Percentiles rank a stretch among this genome's conserved stretches.
Conservation (phyloP, 2,329 filamentous ascomycete genomes). For the Diaporthe australafricana region DNA sequence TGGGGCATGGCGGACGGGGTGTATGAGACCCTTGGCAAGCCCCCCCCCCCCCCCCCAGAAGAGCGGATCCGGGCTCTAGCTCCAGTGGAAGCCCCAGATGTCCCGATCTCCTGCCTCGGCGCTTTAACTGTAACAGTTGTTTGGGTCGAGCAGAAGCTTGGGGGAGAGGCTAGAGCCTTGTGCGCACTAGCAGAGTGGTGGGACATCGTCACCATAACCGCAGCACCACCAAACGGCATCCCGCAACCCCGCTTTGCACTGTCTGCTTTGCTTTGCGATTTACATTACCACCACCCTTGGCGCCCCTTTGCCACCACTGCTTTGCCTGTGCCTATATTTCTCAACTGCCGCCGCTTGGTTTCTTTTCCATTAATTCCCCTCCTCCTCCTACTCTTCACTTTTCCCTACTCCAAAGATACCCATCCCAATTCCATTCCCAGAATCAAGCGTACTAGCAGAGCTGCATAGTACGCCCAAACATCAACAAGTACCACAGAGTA, state of each 20-base stretch:
- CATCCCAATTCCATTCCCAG: not conserved
- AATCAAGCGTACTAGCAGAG: not conserved
- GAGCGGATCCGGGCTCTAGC: slow-evolving; percentile 36
- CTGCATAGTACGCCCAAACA: not conserved
- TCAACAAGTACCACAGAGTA: not conserved
- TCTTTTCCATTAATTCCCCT: not conserved
- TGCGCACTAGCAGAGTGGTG: not conserved
- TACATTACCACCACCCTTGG: slow-evolving; percentile 27
- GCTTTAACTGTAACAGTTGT: slow-evolving; percentile 7
- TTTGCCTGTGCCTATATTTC: slow-evolving; percentile 24
- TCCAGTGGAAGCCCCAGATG: slow-evolving; percentile 21
- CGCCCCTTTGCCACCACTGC: slow-evolving; percentile 27
- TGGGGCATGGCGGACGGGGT: slow-evolving; percentile 17
- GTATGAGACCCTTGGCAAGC: slow-evolving; percentile 19
- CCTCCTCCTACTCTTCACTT: not conserved
- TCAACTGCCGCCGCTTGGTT: slow-evolving; percentile 6
- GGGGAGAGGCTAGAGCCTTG: not conserved
- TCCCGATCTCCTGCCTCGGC: slow-evolving; percentile 26
- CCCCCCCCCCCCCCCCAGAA: not conserved
- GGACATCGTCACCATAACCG: slow-evolving; percentile 21
- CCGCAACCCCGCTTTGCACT: slow-evolving; percentile 32
- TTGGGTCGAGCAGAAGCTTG: not conserved
- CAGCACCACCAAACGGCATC: not conserved
- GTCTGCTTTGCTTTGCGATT: not conserved
- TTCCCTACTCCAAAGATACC: slow-evolving; percentile 26